A percentile compares a stretch with the other conserved stretches of the same genome.
These are phyloP conservation scores for Eremothecium sinecaudum DNA, from an alignment of 1,139 yeast species.

Conservation along the genomic window DNA sequence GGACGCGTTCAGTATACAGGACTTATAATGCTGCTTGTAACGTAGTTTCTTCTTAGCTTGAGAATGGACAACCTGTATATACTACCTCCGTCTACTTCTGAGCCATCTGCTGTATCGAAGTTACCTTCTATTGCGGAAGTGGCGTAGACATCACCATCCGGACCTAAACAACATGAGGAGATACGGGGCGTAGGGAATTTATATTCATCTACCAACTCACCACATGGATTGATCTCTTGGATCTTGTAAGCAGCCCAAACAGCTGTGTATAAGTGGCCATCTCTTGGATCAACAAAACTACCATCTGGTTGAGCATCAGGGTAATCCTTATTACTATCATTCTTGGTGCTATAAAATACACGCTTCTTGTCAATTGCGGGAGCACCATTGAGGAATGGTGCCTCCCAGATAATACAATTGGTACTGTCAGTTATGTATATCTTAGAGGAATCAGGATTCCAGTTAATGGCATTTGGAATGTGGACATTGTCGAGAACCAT, in stretches of 20 bases:
- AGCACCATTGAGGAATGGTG: constrained; percentile 40
- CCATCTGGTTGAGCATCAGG: constrained; percentile 73
- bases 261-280: constrained; percentile 60
- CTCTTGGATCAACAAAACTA: constrained; percentile 44
- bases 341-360: constrained; percentile 37
- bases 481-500: constrained; percentile 33
- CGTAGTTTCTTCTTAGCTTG: background rate
- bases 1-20: background rate
- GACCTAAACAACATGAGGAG: constrained; percentile 70
- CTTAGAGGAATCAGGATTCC: constrained; percentile 37
- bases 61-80: constrained; percentile 1
- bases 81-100: constrained; percentile 1
- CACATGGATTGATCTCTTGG: constrained; percentile 42
- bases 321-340: constrained; percentile 29
- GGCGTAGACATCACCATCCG: constrained; percentile 50
- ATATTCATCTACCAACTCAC: constrained; percentile 44
- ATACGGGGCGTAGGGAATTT: constrained; percentile 47
- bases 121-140: constrained; percentile 51
- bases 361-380: constrained; percentile 35
- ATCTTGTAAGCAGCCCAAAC: constrained; percentile 56
- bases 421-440: constrained; percentile 70
- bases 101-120: background rate
- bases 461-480: constrained; percentile 77
- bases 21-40: background rate
- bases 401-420: constrained; percentile 49